These are phyloP conservation scores for Castanea mollissima DNA, from an alignment of 306 rosid species.

Conservation along the genomic window DNA sequence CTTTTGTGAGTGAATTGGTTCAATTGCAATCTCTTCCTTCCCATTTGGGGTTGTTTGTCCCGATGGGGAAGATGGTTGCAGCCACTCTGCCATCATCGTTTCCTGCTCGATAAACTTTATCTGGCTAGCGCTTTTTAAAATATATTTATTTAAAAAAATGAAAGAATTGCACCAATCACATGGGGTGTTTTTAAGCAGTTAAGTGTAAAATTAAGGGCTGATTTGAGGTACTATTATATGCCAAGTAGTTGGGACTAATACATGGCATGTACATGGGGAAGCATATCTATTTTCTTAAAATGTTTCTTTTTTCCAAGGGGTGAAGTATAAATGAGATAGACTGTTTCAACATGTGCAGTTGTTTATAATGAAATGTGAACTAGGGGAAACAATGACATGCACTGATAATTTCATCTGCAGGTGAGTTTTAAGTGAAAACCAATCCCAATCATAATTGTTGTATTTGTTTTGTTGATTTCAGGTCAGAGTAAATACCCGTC, in stretches of 20 bases:
- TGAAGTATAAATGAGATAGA: neutral
- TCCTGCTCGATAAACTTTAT: neutral
- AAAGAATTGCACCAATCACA: no score
- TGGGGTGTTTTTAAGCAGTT: no score
- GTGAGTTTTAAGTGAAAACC: slow-evolving; percentile 1
- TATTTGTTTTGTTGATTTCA: slow-evolving; percentile 39
- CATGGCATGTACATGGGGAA: neutral
- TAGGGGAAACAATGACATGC: neutral
- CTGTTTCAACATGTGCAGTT: neutral
- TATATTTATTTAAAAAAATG: no score
- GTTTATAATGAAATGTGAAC: neutral
- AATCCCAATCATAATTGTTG: slow-evolving; percentile 13
- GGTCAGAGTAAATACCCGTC: slow-evolving; percentile 98
- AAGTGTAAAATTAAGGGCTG: neutral
- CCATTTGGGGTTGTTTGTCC: neutral
- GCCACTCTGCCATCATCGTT: neutral
- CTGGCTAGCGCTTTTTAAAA: no score
- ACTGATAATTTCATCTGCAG: neutral
- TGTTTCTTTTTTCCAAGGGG: neutral
- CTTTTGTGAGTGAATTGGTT: neutral
- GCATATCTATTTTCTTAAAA: neutral
- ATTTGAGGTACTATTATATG: neutral
- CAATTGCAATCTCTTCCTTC: neutral
- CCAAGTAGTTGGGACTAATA: neutral
- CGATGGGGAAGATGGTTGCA: neutral